Conservation (phyloP, 768 basidiomycete genomes). For the Leccinellum luteum region DNA sequence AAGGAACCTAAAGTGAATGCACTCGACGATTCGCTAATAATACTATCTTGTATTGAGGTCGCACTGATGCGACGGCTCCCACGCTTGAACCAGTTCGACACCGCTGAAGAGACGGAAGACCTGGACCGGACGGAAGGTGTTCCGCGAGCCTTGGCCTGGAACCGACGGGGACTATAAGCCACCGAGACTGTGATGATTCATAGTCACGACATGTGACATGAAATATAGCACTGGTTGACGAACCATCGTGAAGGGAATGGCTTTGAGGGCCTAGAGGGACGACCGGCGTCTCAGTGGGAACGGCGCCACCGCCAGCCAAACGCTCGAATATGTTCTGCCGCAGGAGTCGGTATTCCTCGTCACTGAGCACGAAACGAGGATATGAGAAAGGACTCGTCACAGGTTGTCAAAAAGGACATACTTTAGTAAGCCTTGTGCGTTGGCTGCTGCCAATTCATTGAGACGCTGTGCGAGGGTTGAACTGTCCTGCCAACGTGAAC, state of each 20-base stretch:
- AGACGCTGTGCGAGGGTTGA: conserved; percentile 77
- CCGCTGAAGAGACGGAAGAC: conserved; percentile 48
- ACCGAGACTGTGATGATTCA: conserved; percentile 11
- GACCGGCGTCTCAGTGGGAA: conserved; percentile 62
- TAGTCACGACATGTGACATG: conserved; percentile 1
- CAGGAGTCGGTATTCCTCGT: conserved; percentile 82
- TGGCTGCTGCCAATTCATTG: conserved; percentile 76
- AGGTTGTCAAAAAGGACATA: conserved; percentile 33
- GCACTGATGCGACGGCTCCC: conserved; percentile 36
- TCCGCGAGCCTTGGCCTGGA: conserved; percentile 35
- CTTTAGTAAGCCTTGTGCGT: conserved; percentile 78
- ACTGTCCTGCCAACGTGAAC: conserved; percentile 36
- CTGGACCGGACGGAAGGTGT: conserved; percentile 54
- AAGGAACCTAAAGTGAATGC: conserved; percentile 31
- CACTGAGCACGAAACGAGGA: conserved; percentile 41
- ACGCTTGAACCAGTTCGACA: conserved; percentile 52
- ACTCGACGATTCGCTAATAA: conserved; percentile 43
- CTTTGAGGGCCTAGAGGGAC: conserved; percentile 49
- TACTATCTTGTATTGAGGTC: conserved; percentile 43
- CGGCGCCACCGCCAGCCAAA: conserved; percentile 53
- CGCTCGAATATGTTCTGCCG: conserved; percentile 85
- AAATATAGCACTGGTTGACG: not conserved
- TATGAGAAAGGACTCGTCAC: conserved; percentile 2
- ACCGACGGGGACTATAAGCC: conserved; percentile 27
- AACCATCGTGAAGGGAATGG: conserved; percentile 23